Conservation (phyloP, 1,284 basidiomycete genomes). For the Trichosporon coremiiforme region DNA sequence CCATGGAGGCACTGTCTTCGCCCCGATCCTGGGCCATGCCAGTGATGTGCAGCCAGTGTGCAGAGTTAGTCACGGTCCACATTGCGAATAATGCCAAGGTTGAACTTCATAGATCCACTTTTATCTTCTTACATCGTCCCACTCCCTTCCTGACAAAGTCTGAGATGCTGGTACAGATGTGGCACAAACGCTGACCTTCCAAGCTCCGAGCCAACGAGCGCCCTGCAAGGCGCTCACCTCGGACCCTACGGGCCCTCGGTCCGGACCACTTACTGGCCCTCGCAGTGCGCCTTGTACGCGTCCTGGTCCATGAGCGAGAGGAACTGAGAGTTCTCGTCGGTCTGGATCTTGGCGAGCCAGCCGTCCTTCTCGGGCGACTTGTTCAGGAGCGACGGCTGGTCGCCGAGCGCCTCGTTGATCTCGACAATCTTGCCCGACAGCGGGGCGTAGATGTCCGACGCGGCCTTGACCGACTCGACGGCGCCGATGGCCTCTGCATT, state of each 20-base stretch:
- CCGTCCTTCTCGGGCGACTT: conserved; percentile 80
- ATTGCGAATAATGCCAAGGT: conserved; percentile 11
- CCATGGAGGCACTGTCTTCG: too few relatives aligned
- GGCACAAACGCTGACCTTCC: neutral
- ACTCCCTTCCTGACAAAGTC: neutral
- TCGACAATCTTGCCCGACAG: conserved; percentile 80
- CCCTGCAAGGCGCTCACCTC: too few relatives aligned
- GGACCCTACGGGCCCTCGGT: too few relatives aligned
- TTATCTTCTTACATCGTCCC: conserved; percentile 1
- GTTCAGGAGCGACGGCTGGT: conserved; percentile 80
- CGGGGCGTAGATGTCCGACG: conserved; percentile 95
- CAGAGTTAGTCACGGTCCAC: too few relatives aligned
- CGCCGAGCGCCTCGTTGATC: conserved; percentile 74
- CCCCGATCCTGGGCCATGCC: too few relatives aligned
- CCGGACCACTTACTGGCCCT: conserved; percentile 56
- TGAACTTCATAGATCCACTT: conserved; percentile 21
- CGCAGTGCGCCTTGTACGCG: conserved; percentile 76
- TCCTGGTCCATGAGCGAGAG: conserved; percentile 70
- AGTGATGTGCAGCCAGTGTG: too few relatives aligned
- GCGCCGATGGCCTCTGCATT: conserved; percentile 90
- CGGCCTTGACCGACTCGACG: conserved; percentile 97
- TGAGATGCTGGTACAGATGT: neutral
- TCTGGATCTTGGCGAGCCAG: conserved; percentile 71
- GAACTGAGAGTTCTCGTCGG: conserved; percentile 76
- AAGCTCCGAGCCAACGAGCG: too few relatives aligned